Evolutionary conservation across 495 filamentous ascomycete genomes (phyloP).

Genomic region (Xylaria bambusicola): DNA sequence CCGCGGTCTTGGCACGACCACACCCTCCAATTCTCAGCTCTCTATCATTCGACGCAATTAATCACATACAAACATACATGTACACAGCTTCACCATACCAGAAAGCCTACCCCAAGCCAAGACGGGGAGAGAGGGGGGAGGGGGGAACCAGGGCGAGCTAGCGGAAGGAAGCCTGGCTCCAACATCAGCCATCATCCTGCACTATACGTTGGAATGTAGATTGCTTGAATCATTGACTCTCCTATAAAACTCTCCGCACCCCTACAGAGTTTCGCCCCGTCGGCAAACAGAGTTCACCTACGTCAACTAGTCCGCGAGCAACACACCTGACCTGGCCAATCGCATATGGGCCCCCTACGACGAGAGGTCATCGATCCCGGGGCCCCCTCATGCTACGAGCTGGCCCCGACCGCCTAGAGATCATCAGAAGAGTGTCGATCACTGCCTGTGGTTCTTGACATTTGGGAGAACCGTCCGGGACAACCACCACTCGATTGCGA

Average conservation of each 20-base stretch:
- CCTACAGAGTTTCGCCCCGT: conserved; percentile 20
- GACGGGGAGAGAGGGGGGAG: neutral
- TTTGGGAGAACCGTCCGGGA: neutral
- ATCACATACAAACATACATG: conserved; percentile 2
- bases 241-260: neutral
- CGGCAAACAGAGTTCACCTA: conserved; percentile 26
- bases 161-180: neutral
- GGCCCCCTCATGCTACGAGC: conserved; percentile 21
- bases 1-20: conserved; percentile 11
- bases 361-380: conserved; percentile 26
- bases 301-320: conserved; percentile 25
- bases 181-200: neutral
- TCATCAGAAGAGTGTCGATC: conserved; percentile 31
- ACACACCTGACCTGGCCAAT: conserved; percentile 28
- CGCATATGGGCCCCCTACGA: conserved; percentile 20
- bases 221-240: conserved; percentile 4
- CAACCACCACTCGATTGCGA: conserved; percentile 11
- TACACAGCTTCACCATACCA: neutral
- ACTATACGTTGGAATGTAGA: neutral
- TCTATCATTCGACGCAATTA: conserved; percentile 6
- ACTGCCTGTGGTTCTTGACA: conserved; percentile 23
- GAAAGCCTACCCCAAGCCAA: conserved; percentile 11
- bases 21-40: conserved; percentile 13
- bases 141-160: neutral
- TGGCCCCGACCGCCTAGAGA: conserved; percentile 19